These are phyloP conservation scores for Boletellus dicymbophilus DNA, from an alignment of 1,284 basidiomycete genomes.

Conservation along the genomic window DNA sequence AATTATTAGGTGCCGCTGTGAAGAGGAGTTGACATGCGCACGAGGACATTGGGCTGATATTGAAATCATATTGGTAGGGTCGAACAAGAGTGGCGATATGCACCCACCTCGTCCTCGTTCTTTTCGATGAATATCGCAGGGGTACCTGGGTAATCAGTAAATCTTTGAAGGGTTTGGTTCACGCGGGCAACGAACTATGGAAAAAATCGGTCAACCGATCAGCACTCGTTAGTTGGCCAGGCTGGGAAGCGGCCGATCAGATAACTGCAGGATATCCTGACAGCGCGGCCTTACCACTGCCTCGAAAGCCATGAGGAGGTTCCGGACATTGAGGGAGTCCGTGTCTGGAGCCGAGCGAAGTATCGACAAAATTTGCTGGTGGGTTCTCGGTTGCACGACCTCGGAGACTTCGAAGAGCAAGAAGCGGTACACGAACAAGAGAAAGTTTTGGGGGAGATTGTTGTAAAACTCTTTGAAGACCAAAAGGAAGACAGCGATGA, in stretches of 20 bases:
- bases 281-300: conserved; percentile 40
- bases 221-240: conserved; percentile 48
- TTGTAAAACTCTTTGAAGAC: conserved; percentile 57
- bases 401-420: conserved; percentile 63
- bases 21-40: conserved; percentile 10
- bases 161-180: conserved; percentile 1
- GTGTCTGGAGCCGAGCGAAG: conserved; percentile 30
- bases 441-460: conserved; percentile 55
- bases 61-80: conserved; percentile 4
- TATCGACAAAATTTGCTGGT: conserved; percentile 35
- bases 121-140: conserved; percentile 58
- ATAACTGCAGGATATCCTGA: not conserved
- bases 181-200: conserved; percentile 44
- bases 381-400: conserved; percentile 43
- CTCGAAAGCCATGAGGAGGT: conserved; percentile 39
- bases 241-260: conserved; percentile 36
- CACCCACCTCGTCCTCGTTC: conserved; percentile 44
- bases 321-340: conserved; percentile 29
- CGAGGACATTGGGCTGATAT: conserved; percentile 30
- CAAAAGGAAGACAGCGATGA: conserved; percentile 61
- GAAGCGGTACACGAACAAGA: conserved; percentile 63
- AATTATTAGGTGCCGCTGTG: not conserved
- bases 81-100: not conserved
- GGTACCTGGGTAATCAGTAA: conserved; percentile 36
- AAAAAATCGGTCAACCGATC: conserved; percentile 68